These are phyloP conservation scores for Chaetomidium leptoderma DNA, from an alignment of 495 filamentous ascomycete genomes.

Conservation along the genomic window DNA sequence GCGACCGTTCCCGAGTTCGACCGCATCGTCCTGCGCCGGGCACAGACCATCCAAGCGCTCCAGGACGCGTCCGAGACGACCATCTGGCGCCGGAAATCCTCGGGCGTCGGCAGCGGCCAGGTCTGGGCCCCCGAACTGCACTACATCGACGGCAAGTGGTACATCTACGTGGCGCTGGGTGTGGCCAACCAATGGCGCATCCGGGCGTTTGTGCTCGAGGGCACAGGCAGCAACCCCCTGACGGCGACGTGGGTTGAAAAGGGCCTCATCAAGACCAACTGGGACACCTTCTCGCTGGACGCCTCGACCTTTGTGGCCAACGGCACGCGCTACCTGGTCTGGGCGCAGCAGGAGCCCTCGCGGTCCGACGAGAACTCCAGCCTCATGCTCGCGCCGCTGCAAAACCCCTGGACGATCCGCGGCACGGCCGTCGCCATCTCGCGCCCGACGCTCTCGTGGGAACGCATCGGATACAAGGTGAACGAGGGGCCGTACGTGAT, in stretches of 20 bases:
- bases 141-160: constrained; percentile 46
- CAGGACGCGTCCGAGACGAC: constrained; percentile 37
- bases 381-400: constrained; percentile 22
- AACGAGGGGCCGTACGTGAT: constrained; percentile 53
- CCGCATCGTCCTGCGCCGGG: constrained; percentile 45
- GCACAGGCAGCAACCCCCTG: constrained; percentile 24
- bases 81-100: constrained; percentile 38
- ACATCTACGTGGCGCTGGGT: constrained; percentile 41
- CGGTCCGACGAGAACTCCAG: constrained; percentile 23
- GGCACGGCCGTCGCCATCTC: constrained; percentile 35
- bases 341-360: constrained; percentile 29
- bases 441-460: constrained; percentile 45
- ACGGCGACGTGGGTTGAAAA: constrained; percentile 27
- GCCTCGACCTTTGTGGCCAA: constrained; percentile 26
- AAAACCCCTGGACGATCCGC: constrained; percentile 31
- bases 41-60: constrained; percentile 48
- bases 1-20: constrained; percentile 45
- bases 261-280: constrained; percentile 28
- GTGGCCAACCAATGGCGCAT: constrained; percentile 28
- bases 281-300: constrained; percentile 31
- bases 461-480: constrained; percentile 48
- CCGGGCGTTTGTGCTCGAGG: constrained; percentile 30
- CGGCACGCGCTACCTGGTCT: constrained; percentile 29
- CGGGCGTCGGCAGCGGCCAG: constrained; percentile 46
- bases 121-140: constrained; percentile 57